Evolutionary conservation across 1,284 basidiomycete genomes (phyloP), one percentile per base, ranked within the genome.

Genomic region (Gomphus bonarii): DNA sequence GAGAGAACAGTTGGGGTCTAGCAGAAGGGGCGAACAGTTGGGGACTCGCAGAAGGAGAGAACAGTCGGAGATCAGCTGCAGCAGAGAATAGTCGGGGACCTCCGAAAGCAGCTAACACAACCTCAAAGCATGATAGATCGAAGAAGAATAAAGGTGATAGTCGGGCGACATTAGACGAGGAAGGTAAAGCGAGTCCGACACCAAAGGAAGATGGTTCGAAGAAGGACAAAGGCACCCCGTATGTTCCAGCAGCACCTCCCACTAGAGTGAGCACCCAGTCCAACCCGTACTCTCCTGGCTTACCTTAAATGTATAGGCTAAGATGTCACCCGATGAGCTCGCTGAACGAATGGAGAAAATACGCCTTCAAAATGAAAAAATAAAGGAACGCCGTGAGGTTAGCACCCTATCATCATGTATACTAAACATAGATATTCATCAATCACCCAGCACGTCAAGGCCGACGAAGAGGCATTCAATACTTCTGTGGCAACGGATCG

Each of bases 361-460:
- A 57, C 75, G 80, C 50, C 78, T 85, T 63, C 83, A 88, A 69
- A 90, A 90, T 64, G 85, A 86, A 69, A 86, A 82, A 73, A 90
- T 90, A 63, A 88, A 88, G 64, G 84, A 85, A 65, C 75, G 87
- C 58, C 75, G 84, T 65, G 63, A 80, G 69, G 88, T 85, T 64
- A 63, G 74, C 62, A 59, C 55, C 33, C 30, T 42, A 54, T 51
- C 54, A 14, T 16, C 55, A 25, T 40, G 46, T 33, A 51, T 42
- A 16, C 60, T 62, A 30, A 64, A 52, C 18, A 42, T 54, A 18
- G 51, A 58, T 60, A 42, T 54, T 59, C 7, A 31, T 46, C 18
- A 44, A 53, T 47, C 52, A 25, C 50, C 7, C 57, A 87, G 85
- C 82, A 87, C 62, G 84, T 90, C 12, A 75, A 81, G 69, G 85